Evolutionary conservation across 768 basidiomycete genomes (phyloP), one percentile per base, ranked within the genome.

Genomic region (Paxillus rubicundulus): DNA sequence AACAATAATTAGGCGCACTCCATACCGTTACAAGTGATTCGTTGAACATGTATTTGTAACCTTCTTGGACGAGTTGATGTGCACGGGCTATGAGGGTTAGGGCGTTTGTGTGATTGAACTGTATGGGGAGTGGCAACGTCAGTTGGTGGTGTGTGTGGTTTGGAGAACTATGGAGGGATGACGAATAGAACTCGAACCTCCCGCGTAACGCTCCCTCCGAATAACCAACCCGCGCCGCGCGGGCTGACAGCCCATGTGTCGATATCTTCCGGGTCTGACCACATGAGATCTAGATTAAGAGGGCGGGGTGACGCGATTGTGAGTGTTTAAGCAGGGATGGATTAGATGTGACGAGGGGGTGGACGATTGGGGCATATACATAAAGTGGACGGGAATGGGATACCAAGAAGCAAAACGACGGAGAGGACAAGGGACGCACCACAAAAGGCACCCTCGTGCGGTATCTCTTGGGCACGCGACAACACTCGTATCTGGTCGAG

Each of bases 401-500:
- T 24, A 30, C n/a, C 21, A 38, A 20, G 17, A 30, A 20, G 41
- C 43, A 38, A 24, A 24, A 24, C 24, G 14, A 13, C 14, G 12
- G 24, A 13, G 42, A 21, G 30, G 6, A 59, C 32, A 10, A 38
- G 21, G 13, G 9, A 61, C 82, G 28, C 61, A 86, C 88, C 88
- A 60, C 96, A 98, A 75, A 98, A 98, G 8, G 95, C 89, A n/a
- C 96, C 96, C 67, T 98, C 96, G 68, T 98, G 96, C 2, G 95
- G 96, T 42, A 98, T 96, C 69, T 98, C 96, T 64, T 98, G 94
- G n/a, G 92, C 91, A 50, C 96, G 78, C 3, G 92, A 90, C 39
- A 98, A 76, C 5, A 95, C 91, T 6, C 96, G 81, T 57, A 98
- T 90, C 67, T 97, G 94, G 68, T 98, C 96, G 5, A 98, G 74